A percentile compares a stretch with the other conserved stretches of the same genome.
These are phyloP conservation scores for Fragilariopsis cylindrus DNA, from an alignment of 108 stramenopile species.

Conservation along the genomic window DNA sequence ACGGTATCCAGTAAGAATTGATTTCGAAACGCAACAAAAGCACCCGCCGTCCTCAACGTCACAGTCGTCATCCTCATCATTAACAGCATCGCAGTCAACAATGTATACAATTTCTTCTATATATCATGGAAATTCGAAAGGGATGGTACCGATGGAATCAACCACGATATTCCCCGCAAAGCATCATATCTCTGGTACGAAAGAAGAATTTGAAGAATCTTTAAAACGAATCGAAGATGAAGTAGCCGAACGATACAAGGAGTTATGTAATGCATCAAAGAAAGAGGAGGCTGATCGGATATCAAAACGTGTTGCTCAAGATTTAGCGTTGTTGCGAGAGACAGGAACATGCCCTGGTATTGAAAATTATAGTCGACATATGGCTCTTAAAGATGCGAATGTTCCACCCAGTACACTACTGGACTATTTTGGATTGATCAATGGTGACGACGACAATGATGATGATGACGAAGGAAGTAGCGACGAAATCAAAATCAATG, in stretches of 20 bases:
- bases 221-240: slow-evolving; percentile 55
- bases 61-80: neutral
- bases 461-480: neutral
- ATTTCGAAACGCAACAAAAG: slow-evolving; percentile 7
- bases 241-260: slow-evolving; percentile 39
- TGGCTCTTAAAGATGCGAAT: slow-evolving; percentile 52
- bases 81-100: neutral
- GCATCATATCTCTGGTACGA: slow-evolving; percentile 53
- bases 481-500: too few species aligned
- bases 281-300: slow-evolving; percentile 60
- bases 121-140: slow-evolving; percentile 15
- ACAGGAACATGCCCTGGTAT: slow-evolving; percentile 65
- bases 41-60: neutral
- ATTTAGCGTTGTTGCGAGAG: slow-evolving; percentile 51
- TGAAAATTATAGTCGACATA: slow-evolving; percentile 79
- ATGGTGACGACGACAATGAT: too few species aligned
- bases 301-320: slow-evolving; percentile 56
- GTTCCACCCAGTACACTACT: slow-evolving; percentile 70
- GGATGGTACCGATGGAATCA: slow-evolving; percentile 23
- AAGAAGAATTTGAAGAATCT: slow-evolving; percentile 51
- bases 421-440: slow-evolving; percentile 48
- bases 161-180: slow-evolving; percentile 68
- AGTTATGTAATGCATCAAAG: slow-evolving; percentile 38
- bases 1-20: slow-evolving; percentile 39
- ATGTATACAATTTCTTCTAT: slow-evolving; percentile 15